Conservation (phyloP, 2,329 filamentous ascomycete species). For the Parastagonospora nodorum region DNA sequence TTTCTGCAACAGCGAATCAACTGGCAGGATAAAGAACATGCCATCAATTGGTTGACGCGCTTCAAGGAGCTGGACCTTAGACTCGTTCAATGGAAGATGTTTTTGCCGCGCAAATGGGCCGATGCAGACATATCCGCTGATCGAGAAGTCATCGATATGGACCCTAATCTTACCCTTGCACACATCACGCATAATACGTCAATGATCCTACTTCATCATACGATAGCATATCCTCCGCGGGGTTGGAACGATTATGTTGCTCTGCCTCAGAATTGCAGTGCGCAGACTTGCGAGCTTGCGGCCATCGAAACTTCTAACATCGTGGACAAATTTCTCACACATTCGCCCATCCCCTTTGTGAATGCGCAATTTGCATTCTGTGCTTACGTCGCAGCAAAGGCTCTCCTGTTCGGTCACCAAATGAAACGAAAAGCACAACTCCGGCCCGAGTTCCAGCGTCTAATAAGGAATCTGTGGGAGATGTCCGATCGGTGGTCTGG, state of each 20-base stretch:
- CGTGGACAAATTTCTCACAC: slow-evolving; percentile 37
- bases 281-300: slow-evolving; percentile 40
- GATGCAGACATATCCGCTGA: slow-evolving; percentile 41
- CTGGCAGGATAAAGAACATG: slow-evolving; percentile 43
- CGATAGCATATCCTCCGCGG: slow-evolving; percentile 36
- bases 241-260: slow-evolving; percentile 41
- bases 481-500: slow-evolving; percentile 35
- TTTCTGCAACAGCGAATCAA: slow-evolving; percentile 42
- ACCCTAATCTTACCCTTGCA: slow-evolving; percentile 41
- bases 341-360: slow-evolving; percentile 38
- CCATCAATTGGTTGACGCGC: slow-evolving; percentile 40
- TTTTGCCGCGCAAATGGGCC: slow-evolving; percentile 40
- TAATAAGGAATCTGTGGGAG: slow-evolving; percentile 31
- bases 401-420: slow-evolving; percentile 35
- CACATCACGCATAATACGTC: slow-evolving; percentile 44
- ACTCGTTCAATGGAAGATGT: slow-evolving; percentile 42
- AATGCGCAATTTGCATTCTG: slow-evolving; percentile 43
- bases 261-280: slow-evolving; percentile 39
- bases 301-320: slow-evolving; percentile 41
- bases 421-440: slow-evolving; percentile 17
- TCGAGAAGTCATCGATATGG: slow-evolving; percentile 36
- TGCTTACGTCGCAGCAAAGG: slow-evolving; percentile 39
- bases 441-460: slow-evolving; percentile 28
- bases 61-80: slow-evolving; percentile 43
- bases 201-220: slow-evolving; percentile 42